Evolutionary conservation across 1,284 basidiomycete species (phyloP).

Genomic region (Ustilago tritici): DNA sequence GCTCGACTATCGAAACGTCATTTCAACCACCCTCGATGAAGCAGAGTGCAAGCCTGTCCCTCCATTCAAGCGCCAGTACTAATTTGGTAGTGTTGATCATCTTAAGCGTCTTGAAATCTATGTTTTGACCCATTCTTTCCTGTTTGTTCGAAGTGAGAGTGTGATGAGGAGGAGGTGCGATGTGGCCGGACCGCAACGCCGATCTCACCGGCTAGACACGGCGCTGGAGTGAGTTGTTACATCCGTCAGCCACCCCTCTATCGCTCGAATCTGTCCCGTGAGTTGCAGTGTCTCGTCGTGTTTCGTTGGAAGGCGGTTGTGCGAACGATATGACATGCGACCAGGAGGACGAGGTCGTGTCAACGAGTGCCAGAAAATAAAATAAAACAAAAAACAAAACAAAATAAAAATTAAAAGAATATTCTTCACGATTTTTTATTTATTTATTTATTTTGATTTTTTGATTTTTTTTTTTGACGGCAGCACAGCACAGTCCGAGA

Average conservation of each 20-base stretch:
- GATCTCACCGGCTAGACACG: neutral
- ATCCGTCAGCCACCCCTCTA: neutral
- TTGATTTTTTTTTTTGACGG: too few relatives aligned
- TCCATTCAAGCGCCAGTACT: slow-evolving; percentile 66
- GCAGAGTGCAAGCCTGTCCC: slow-evolving; percentile 82
- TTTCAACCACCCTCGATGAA: slow-evolving; percentile 88
- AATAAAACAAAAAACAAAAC: neutral
- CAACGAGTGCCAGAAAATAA: slow-evolving; percentile 8
- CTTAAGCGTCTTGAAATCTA: neutral
- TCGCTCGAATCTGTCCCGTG: neutral
- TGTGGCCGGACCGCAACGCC: neutral
- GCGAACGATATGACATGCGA: neutral
- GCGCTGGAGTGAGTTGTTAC: neutral
- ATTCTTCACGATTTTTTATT: neutral
- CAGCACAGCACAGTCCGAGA: neutral
- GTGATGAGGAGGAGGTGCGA: neutral
- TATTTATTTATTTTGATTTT: too few relatives aligned
- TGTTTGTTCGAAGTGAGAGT: neutral
- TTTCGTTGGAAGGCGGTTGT: neutral
- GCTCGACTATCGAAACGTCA: slow-evolving; percentile 89
- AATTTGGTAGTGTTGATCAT: slow-evolving; percentile 6
- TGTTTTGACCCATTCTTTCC: neutral
- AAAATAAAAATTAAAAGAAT: neutral
- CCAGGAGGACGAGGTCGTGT: slow-evolving; percentile 9
- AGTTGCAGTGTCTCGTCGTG: neutral